Percentiles rank a stretch among this genome's conserved stretches.
phyloP scores from a whole-genome alignment of 2,329 filamentous ascomycete genomes.

The Epichloe gansuensis region DNA sequence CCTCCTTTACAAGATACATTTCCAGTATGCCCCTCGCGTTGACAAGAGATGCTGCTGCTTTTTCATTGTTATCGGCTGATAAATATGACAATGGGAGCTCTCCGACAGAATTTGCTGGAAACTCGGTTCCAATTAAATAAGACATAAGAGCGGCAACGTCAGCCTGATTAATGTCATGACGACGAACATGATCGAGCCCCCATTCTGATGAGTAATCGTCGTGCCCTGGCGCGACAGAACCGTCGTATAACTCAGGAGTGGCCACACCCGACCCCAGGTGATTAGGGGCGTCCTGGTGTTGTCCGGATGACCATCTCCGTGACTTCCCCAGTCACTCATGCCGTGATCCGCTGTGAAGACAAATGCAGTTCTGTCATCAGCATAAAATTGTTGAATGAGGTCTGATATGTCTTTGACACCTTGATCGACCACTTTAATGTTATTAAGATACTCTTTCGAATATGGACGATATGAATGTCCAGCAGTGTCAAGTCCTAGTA shows the following conservation, averaged over 20 bases:
- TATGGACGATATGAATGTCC: constrained; percentile 83
- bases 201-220: constrained; percentile 88
- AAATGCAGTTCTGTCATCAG: constrained; percentile 75
- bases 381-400: constrained; percentile 76
- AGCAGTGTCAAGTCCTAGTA: constrained; percentile 82
- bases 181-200: constrained; percentile 65
- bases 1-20: constrained; percentile 93
- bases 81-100: constrained; percentile 79
- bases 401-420: constrained; percentile 76
- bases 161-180: constrained; percentile 87
- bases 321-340: constrained; percentile 99
- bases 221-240: constrained; percentile 60
- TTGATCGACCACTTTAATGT: constrained; percentile 86
- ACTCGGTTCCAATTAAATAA: constrained; percentile 76
- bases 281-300: constrained; percentile 92
- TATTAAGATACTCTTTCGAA: constrained; percentile 87
- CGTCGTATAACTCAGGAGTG: constrained; percentile 48
- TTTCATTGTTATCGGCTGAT: constrained; percentile 57
- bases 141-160: constrained; percentile 95
- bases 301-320: constrained; percentile 93
- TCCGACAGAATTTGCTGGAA: constrained; percentile 92
- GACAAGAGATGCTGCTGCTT: constrained; percentile 71
- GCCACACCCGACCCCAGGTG: constrained; percentile 84
- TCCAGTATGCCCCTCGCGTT: constrained; percentile 84
- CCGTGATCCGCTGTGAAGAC: constrained; percentile 97